Base-by-base conservation (phyloP, 768 basidiomycete species). In the Termitomyces sp. region DNA sequence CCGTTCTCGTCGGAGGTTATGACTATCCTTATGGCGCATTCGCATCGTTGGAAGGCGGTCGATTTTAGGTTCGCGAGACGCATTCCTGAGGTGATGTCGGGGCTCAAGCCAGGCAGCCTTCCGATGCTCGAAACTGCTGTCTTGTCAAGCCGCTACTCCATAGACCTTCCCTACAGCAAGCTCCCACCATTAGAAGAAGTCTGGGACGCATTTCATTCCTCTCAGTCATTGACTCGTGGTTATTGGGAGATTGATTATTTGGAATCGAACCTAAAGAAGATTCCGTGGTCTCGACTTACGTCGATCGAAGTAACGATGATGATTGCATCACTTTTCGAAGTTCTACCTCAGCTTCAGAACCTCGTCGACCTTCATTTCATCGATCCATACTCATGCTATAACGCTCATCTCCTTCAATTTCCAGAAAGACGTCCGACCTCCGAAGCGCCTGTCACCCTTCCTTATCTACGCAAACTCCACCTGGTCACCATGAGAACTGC, bases 31-130 rank as follows among this genome's bases (percentile, higher is more conserved):
- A 48, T 57, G 10, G 36, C 45, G 0, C 61, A 62, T 38, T 15
- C 52, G 0, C 51, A 54, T 40, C 61, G 61, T 32, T 62, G 61
- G 61, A 62, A 58, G 31, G 45, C 45, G 3, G 53, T 62, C 10
- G 37, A 62, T 11, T 62, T 62, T 29, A 25, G 50, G 38, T 62
- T 62, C n/a, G 29, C 57, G 5, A 3, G 15, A 8, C 8, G 49
- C 25, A 31, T 62, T 11, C 46, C 56, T 6, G 15, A 38, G 1
- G 56, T 36, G 4, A 31, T 62, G 9, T 31, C 29, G 10, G 38
- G 38, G 7, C 42, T 62, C 0, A 20, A 31, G 2, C 31, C 42
- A n/a, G 57, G 51, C 20, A 38, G 15, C 40, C 15, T 62, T 5
- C 20, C 29, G 7, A 17, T 48, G 4, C 52, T 62, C 17, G 57